Percentiles rank a stretch among this genome's conserved stretches.
phyloP scores from a whole-genome alignment of 441 rosid species.

The Breynia disticha region DNA sequence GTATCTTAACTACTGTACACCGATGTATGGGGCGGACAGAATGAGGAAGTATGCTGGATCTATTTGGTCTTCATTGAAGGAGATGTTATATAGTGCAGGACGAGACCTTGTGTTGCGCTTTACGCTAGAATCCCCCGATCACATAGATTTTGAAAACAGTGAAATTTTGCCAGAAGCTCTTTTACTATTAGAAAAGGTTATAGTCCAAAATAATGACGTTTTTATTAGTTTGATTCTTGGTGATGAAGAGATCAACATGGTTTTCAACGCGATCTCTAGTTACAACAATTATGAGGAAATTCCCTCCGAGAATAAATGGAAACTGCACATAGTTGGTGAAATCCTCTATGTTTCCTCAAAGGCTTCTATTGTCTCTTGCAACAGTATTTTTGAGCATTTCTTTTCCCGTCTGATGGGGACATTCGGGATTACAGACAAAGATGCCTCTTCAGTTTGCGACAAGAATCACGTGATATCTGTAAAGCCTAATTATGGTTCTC shows the following conservation, averaged over 20 bases:
- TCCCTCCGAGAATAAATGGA: conserved; percentile 46
- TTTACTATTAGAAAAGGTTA: conserved; percentile 44
- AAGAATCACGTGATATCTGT: conserved; percentile 20
- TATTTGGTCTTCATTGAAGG: conserved; percentile 69
- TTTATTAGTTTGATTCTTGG: conserved; percentile 39
- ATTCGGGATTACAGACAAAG: conserved; percentile 38
- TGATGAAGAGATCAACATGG: conserved; percentile 49
- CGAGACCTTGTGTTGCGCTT: conserved; percentile 30
- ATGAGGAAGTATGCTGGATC: conserved; percentile 48
- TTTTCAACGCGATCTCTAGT: conserved; percentile 39
- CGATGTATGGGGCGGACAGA: conserved; percentile 56
- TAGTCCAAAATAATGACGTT: conserved; percentile 39
- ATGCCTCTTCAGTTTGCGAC: conserved; percentile 22
- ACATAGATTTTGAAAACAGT: conserved; percentile 28
- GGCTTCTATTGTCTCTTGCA: conserved; percentile 55
- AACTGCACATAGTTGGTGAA: conserved; percentile 47
- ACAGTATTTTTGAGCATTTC: conserved; percentile 40
- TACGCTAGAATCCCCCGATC: conserved; percentile 34
- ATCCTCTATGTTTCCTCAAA: conserved; percentile 59
- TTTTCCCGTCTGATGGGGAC: conserved; percentile 46
- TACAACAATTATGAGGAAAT: conserved; percentile 35
- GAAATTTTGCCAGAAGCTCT: conserved; percentile 57
- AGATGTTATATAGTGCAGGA: conserved; percentile 40
- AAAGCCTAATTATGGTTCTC: conserved; percentile 48
- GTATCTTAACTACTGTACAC: conserved; percentile 47